Evolutionary conservation across 352 stramenopile species (phyloP).

Genomic region (Phytophthora gonapodyides): DNA sequence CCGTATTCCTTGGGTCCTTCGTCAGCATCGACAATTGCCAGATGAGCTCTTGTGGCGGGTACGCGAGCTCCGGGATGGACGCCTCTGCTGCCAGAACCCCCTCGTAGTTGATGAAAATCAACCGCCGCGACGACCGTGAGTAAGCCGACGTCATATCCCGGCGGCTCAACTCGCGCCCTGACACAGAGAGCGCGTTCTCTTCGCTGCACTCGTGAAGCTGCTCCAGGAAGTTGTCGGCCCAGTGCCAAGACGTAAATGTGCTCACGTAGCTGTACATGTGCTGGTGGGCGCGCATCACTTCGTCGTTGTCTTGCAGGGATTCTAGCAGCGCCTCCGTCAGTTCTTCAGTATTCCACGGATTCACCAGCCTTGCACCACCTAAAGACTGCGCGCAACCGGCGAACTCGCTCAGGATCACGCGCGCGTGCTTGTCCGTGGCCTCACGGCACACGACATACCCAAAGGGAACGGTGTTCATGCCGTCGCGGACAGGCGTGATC

Average conservation of each 20-base stretch:
- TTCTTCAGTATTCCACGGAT: conserved; percentile 89
- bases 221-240: conserved; percentile 81
- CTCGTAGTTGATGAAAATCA: conserved; percentile 92
- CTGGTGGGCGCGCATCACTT: conserved; percentile 75
- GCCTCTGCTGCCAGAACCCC: conserved; percentile 81
- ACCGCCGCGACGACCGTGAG: conserved; percentile 58
- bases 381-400: conserved; percentile 89
- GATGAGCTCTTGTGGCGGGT: conserved; percentile 80
- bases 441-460: conserved; percentile 91
- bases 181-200: conserved; percentile 70
- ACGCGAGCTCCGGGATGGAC: conserved; percentile 88
- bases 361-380: conserved; percentile 81
- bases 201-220: conserved; percentile 79
- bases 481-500: conserved; percentile 87
- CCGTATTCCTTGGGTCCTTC: conserved; percentile 71
- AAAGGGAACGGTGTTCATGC: conserved; percentile 93
- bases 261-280: conserved; percentile 86
- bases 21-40: conserved; percentile 87
- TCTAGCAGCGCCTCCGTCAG: conserved; percentile 56
- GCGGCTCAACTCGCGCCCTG: conserved; percentile 74
- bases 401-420: conserved; percentile 92
- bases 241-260: conserved; percentile 76
- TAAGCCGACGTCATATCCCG: conserved; percentile 90
- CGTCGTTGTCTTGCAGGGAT: conserved; percentile 63
- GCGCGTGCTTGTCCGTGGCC: conserved; percentile 62